Evolutionary conservation across 352 stramenopile species (phyloP).

Genomic region (Peronosclerospora sorghi): DNA sequence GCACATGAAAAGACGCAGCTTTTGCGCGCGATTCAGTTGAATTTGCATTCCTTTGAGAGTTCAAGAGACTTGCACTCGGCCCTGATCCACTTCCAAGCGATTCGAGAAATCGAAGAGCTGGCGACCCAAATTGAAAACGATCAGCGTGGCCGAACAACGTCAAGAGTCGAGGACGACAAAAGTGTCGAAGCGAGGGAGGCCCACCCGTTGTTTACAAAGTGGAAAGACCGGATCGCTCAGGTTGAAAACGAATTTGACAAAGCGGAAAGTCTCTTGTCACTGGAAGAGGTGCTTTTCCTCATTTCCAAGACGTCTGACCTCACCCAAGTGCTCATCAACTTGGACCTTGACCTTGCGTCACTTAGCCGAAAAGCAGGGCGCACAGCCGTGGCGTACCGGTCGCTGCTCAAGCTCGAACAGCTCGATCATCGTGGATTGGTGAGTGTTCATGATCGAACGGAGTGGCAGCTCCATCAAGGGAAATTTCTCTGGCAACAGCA

Average conservation of each 20-base stretch:
- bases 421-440: slow-evolving; percentile 28
- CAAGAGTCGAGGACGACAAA: not conserved
- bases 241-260: slow-evolving; percentile 47
- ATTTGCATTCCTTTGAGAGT: slow-evolving; percentile 56
- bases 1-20: slow-evolving; percentile 35
- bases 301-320: slow-evolving; percentile 18
- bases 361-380: slow-evolving; percentile 55
- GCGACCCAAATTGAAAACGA: slow-evolving; percentile 7
- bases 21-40: slow-evolving; percentile 40
- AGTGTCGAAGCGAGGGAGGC: not conserved
- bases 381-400: slow-evolving; percentile 52
- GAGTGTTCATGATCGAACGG: slow-evolving; percentile 26
- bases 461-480: slow-evolving; percentile 67
- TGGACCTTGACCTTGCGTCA: slow-evolving; percentile 45
- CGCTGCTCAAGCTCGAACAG: slow-evolving; percentile 50
- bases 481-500: slow-evolving; percentile 72
- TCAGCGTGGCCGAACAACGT: too few species aligned
- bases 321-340: slow-evolving; percentile 24
- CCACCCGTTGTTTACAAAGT: slow-evolving; percentile 28
- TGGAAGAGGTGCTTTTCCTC: slow-evolving; percentile 54
- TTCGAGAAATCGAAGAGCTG: slow-evolving; percentile 53
- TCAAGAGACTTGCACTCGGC: slow-evolving; percentile 48
- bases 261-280: slow-evolving; percentile 40
- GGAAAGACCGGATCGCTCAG: slow-evolving; percentile 30
- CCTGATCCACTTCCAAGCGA: slow-evolving; percentile 42